Evolutionary conservation across 805 yeast species (phyloP).

Genomic region (Brettanomyces anomalus): DNA sequence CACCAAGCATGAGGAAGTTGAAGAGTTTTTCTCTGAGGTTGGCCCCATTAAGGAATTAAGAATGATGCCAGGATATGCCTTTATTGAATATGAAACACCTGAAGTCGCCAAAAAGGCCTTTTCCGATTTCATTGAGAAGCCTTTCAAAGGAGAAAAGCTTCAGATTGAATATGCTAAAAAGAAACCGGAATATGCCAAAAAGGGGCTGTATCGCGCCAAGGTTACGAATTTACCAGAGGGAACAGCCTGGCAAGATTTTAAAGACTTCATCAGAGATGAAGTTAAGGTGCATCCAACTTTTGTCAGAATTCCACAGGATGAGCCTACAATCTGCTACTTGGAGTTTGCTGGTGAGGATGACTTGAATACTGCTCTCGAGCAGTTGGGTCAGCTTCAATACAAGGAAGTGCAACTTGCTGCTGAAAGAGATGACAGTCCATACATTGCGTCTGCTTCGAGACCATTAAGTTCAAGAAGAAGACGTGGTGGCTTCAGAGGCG

Average conservation of each 20-base stretch:
- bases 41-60: conserved; percentile 65
- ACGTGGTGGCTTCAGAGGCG: conserved; percentile 32
- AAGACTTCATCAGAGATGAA: conserved; percentile 82
- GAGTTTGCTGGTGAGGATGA: conserved; percentile 63
- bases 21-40: conserved; percentile 55
- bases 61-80: conserved; percentile 77
- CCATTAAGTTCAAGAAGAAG: conserved; percentile 33
- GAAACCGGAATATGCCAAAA: conserved; percentile 43
- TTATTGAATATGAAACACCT: conserved; percentile 71
- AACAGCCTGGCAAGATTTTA: conserved; percentile 80
- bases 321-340: conserved; percentile 38
- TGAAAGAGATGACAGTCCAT: conserved; percentile 69
- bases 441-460: conserved; percentile 39
- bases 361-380: conserved; percentile 63
- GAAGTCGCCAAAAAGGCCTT: conserved; percentile 45
- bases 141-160: conserved; percentile 41
- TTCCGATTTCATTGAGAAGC: conserved; percentile 34
- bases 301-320: conserved; percentile 40
- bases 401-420: conserved; percentile 57
- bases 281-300: conserved; percentile 56
- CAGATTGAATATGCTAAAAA: conserved; percentile 48
- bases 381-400: conserved; percentile 62
- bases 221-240: conserved; percentile 65
- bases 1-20: conserved; percentile 42
- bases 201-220: conserved; percentile 67